phyloP scores from a whole-genome alignment of 2,329 filamentous ascomycete genomes.

The Cladosporium sp. region DNA sequence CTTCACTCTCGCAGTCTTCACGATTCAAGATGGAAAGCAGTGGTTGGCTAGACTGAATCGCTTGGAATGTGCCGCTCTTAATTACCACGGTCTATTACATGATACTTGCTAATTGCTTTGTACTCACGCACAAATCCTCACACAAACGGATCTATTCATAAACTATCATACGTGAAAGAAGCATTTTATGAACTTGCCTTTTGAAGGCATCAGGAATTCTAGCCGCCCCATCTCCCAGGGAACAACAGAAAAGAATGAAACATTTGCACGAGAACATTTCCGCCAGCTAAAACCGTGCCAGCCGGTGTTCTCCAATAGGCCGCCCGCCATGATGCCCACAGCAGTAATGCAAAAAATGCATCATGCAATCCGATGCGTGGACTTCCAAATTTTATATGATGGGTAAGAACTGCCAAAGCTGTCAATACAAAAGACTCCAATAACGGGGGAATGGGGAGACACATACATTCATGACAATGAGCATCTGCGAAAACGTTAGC shows the following conservation, averaged over 20 bases:
- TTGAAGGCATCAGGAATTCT: slow-evolving; percentile 1
- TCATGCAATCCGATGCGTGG: background rate
- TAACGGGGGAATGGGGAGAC: background rate
- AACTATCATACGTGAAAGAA: background rate
- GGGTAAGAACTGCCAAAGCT: slow-evolving; percentile 22
- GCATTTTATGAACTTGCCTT: background rate
- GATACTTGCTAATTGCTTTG: background rate
- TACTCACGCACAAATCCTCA: background rate
- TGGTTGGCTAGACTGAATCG: background rate
- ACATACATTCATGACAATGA: slow-evolving; percentile 97
- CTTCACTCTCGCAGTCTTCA: background rate
- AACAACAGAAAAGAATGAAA: background rate
- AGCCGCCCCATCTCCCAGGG: background rate
- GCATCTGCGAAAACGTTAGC: slow-evolving; percentile 54
- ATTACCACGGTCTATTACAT: background rate
- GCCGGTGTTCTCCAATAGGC: background rate
- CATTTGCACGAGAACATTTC: background rate
- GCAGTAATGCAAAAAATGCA: background rate
- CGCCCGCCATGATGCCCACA: background rate
- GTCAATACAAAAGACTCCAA: background rate
- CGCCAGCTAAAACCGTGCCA: slow-evolving; percentile 9
- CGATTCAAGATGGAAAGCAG: background rate
- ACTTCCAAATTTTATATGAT: slow-evolving; percentile 15
- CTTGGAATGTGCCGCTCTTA: background rate
- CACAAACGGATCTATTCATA: background rate